A percentile compares a stretch with the other conserved stretches of the same genome.
Conservation (phyloP, 257 asterid species). For the Cinchona pubescens region DNA sequence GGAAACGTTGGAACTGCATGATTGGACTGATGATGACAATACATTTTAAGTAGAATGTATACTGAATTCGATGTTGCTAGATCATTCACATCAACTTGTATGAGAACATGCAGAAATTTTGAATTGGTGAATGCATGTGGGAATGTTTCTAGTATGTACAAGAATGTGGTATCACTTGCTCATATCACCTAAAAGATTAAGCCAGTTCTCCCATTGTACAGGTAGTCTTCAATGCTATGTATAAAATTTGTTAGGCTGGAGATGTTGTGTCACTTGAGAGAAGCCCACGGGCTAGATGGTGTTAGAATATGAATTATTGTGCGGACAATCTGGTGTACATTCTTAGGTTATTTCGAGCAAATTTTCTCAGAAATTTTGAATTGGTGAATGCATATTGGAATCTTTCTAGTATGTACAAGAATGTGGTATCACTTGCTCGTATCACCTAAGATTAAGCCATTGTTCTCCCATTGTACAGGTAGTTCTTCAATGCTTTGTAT, state of each 20-base stretch:
- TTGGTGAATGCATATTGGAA: background rate
- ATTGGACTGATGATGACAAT: background rate
- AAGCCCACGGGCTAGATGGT: background rate
- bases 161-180: background rate
- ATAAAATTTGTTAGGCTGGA: conserved; percentile 8
- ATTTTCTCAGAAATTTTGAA: conserved; percentile 8
- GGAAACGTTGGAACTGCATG: conserved; percentile 28
- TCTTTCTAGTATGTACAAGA: conserved; percentile 2
- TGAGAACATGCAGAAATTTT: background rate
- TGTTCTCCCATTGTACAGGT: conserved; percentile 35
- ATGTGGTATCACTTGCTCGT: background rate
- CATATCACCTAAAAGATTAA: conserved; percentile 12
- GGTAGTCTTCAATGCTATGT: conserved; percentile 16
- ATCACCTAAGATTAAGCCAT: conserved; percentile 13
- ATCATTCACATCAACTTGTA: background rate
- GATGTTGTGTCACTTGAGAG: background rate
- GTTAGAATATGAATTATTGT: background rate
- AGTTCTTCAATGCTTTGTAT: conserved; percentile 2
- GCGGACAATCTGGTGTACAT: background rate
- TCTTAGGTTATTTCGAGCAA: background rate
- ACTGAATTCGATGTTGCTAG: background rate
- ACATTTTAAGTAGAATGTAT: background rate
- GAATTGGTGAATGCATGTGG: conserved; percentile 1
- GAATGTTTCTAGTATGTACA: conserved; percentile 1
- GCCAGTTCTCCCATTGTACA: conserved; percentile 30